Percentiles rank a stretch among this genome's conserved stretches.
phyloP scores from a whole-genome alignment of 2,329 filamentous ascomycete species.

The Exophiala sp. region DNA sequence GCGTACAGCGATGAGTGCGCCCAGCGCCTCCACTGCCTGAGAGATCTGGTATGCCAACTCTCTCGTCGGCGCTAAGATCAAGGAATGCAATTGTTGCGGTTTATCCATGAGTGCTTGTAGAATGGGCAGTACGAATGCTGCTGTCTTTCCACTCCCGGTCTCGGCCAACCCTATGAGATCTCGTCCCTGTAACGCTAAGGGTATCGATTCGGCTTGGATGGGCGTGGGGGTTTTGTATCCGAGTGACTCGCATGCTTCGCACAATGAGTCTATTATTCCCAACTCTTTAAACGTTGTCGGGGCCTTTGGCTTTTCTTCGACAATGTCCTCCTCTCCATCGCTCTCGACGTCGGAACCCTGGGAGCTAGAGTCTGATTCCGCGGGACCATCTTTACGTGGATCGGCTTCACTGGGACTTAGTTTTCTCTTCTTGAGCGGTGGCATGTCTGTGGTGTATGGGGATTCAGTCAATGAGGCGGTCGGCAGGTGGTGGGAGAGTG shows the following conservation, averaged over 20 bases:
- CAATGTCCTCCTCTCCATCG: conserved; percentile 8
- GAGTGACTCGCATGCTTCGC: conserved; percentile 76
- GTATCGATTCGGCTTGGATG: conserved; percentile 82
- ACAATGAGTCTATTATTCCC: conserved; percentile 78
- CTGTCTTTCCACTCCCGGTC: conserved; percentile 93
- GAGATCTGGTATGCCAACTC: conserved; percentile 91
- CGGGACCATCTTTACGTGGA: not conserved
- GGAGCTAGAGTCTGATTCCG: not conserved
- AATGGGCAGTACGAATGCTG: conserved; percentile 88
- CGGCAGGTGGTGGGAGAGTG: not conserved
- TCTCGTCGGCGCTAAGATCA: conserved; percentile 85
- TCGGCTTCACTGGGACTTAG: conserved; percentile 25
- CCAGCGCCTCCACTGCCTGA: conserved; percentile 79
- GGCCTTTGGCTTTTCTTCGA: conserved; percentile 2
- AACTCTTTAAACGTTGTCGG: conserved; percentile 50
- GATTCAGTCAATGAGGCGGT: not conserved
- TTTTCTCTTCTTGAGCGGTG: conserved; percentile 39
- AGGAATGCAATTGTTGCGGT: conserved; percentile 76
- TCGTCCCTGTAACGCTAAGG: conserved; percentile 67
- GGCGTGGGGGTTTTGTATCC: conserved; percentile 82
- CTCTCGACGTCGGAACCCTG: conserved; percentile 13
- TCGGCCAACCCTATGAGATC: conserved; percentile 93
- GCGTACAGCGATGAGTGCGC: conserved; percentile 78
- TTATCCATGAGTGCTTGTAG: conserved; percentile 85
- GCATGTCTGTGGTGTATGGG: conserved; percentile 31